These are phyloP conservation scores for Triticum turgidum DNA, from an alignment of 176 grass and related monocot species.

Conservation along the genomic window DNA sequence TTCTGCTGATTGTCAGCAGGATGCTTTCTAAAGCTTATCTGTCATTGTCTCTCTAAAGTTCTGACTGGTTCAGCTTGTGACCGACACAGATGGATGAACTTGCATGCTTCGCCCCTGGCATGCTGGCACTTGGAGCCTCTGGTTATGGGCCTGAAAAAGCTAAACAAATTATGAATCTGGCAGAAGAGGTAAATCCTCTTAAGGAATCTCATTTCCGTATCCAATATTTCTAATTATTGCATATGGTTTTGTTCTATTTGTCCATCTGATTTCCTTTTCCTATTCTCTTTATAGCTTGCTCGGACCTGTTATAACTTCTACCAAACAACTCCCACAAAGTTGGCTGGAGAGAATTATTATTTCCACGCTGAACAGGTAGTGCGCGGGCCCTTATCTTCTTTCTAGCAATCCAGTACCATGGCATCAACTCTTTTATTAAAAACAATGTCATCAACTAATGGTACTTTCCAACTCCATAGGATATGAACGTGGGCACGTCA, in stretches of 20 bases:
- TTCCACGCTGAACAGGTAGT: constrained; percentile 75
- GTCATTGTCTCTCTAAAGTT: constrained; percentile 12
- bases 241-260: constrained; percentile 24
- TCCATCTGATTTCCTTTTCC: neutral
- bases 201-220: constrained; percentile 7
- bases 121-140: constrained; percentile 92
- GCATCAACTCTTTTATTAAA: neutral
- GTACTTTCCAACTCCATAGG: constrained; percentile 50
- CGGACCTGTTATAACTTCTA: constrained; percentile 99
- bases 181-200: constrained; percentile 75
- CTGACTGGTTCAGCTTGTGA: constrained; percentile 35
- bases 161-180: constrained; percentile 79
- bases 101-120: constrained; percentile 98
- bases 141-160: constrained; percentile 91
- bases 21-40: constrained; percentile 32
- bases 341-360: constrained; percentile 96
- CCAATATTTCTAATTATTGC: constrained; percentile 5
- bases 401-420: neutral
- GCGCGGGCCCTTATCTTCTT: constrained; percentile 14
- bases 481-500: constrained; percentile 97
- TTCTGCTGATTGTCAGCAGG: constrained; percentile 16
- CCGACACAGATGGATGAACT: constrained; percentile 94
- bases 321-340: constrained; percentile 86
- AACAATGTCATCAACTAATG: neutral
- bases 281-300: constrained; percentile 57